Evolutionary conservation across 495 filamentous ascomycete genomes (phyloP), one percentile per base, ranked within the genome.

Genomic region (Talaromyces nanjingensis): DNA sequence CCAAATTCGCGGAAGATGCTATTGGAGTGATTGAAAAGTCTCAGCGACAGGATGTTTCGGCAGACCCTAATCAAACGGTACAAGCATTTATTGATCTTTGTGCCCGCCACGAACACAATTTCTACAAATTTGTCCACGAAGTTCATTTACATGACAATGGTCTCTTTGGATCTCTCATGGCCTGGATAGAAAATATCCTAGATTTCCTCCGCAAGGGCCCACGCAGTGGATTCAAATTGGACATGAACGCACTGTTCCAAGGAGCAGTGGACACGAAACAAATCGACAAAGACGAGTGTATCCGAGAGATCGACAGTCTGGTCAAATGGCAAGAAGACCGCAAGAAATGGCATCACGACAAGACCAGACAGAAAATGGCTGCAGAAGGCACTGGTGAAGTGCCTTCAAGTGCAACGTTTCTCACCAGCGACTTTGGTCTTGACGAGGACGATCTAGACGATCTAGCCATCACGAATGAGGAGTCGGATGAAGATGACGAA

Each of bases 51-150:
- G 96, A 96, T 73, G 87, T 93, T 53, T 89, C 89, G 0, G 92
- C 92, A 0, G 94, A 98, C 71, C 94, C 94, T 14, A 98, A 98
- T 76, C 92, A 97, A 76, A 98, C 94, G 0, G 94, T 98, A n/a
- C 94, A 98, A 73, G 84, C 91, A 39, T 98, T 98, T 73, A 98
- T 98, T 72, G 96, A 98, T 72, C 85, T 98, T 49, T 98, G 94
- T 73, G 90, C 91, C 63, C 86, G 94, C 16, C 94, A 98, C 72
- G 89, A 98, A 76, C 86, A 91, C 71, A 93, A 96, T 79, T 96
- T 98, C 72, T 98, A 98, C 81, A 97, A 96, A 71, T 98, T 98
- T 71, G 87, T 98, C 3, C 94, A 98, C 70, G 96, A 98, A 75
- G 94, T 98, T 1, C 94, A 98, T 72, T 85, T 90, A n/a, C 94